Evolutionary conservation across 2,329 filamentous ascomycete species (phyloP).

Genomic region (Diaporthe sp.): DNA sequence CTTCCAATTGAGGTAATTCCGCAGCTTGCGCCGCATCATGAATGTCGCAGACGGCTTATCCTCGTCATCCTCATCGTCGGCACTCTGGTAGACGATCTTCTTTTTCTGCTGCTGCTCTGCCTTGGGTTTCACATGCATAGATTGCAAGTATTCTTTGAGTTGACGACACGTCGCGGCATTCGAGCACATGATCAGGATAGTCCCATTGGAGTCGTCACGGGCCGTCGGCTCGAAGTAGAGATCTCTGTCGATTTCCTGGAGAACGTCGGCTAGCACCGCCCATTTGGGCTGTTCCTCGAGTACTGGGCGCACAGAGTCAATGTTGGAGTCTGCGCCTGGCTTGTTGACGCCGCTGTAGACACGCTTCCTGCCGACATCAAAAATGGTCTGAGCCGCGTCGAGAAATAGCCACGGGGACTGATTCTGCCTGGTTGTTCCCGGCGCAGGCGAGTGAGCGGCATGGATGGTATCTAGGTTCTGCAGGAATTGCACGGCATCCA

Average conservation of each 20-base stretch:
- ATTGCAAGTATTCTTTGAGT: constrained; percentile 90
- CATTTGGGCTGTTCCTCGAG: constrained; percentile 95
- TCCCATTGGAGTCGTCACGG: constrained; percentile 90
- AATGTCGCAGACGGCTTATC: constrained; percentile 80
- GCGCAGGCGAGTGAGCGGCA: constrained; percentile 88
- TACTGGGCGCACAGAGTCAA: constrained; percentile 80
- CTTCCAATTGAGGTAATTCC: constrained; percentile 93
- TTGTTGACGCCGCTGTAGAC: constrained; percentile 83
- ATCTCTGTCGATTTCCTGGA: constrained; percentile 94
- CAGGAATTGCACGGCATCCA: constrained; percentile 92
- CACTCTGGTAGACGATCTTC: constrained; percentile 51
- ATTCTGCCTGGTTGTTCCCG: constrained; percentile 87
- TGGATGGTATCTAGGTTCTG: constrained; percentile 95
- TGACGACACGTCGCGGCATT: constrained; percentile 90
- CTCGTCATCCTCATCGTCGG: constrained; percentile 64
- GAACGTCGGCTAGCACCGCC: constrained; percentile 86
- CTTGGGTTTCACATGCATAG: constrained; percentile 81
- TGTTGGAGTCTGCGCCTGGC: constrained; percentile 60
- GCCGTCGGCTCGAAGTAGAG: constrained; percentile 83
- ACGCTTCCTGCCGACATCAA: constrained; percentile 87
- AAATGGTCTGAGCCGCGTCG: constrained; percentile 94
- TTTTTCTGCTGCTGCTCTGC: constrained; percentile 57
- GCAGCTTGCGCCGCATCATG: constrained; percentile 90
- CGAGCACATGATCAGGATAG: constrained; percentile 94
- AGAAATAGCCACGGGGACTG: constrained; percentile 97